phyloP scores from a whole-genome alignment of 805 yeast species.

The Metschnikowia amazonensis region DNA sequence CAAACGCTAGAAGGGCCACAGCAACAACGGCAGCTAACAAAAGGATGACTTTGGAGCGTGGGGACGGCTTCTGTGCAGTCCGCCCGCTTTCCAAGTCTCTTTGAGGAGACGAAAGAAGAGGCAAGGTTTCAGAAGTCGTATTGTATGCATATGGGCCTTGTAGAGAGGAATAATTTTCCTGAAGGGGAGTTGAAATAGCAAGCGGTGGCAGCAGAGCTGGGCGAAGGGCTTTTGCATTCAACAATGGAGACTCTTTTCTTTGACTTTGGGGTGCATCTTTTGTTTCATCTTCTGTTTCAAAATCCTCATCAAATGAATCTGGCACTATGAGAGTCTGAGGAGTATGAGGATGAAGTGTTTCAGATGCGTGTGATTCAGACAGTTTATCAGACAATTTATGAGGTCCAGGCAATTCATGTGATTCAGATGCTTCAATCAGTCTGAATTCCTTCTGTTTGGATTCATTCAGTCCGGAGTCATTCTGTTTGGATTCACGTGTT shows the following conservation, averaged over 20 bases:
- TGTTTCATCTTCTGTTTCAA: not conserved
- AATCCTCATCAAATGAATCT: not conserved
- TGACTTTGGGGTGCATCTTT: not conserved
- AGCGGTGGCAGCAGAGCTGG: conserved; percentile 3
- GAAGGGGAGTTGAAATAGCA: conserved; percentile 3
- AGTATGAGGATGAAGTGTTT: not conserved
- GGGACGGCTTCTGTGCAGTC: not conserved
- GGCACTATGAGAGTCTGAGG: not conserved
- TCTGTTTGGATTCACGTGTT: too few species aligned
- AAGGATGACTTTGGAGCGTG: not conserved
- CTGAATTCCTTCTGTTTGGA: too few species aligned
- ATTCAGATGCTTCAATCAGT: not conserved
- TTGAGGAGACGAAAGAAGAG: conserved; percentile 2
- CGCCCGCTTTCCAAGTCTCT: conserved; percentile 7
- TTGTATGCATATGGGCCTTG: not conserved
- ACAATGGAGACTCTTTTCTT: not conserved
- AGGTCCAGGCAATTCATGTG: too few species aligned
- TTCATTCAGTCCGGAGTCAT: too few species aligned
- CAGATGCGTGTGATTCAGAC: not conserved
- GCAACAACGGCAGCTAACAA: not conserved
- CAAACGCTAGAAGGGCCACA: not conserved
- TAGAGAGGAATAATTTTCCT: not conserved
- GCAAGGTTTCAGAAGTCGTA: conserved; percentile 2
- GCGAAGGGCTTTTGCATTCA: not conserved
- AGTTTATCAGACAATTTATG: too few species aligned